Percentiles rank a stretch among this genome's conserved stretches.
phyloP scores from a whole-genome alignment of 306 rosid species.

The Medicago ruthenica region DNA sequence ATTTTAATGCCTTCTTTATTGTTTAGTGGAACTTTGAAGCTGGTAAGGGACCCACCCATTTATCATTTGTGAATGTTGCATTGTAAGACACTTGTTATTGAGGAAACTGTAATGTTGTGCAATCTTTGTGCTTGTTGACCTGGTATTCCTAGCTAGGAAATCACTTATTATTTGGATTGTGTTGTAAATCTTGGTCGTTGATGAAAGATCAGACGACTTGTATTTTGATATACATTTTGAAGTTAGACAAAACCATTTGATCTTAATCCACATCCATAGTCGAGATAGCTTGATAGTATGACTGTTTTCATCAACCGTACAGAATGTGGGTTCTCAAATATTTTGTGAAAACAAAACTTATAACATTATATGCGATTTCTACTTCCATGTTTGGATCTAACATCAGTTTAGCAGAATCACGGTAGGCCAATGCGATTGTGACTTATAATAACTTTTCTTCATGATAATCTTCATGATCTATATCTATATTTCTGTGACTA shows the following conservation, averaged over 20 bases:
- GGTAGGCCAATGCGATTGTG: not conserved
- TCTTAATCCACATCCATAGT: not conserved
- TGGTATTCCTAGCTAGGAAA: not conserved
- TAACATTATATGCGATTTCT: not conserved
- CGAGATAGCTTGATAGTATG: not conserved
- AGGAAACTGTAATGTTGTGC: constrained; percentile 50
- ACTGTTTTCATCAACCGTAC: not conserved
- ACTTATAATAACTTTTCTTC: not conserved
- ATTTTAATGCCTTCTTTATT: constrained; percentile 43
- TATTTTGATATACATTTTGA: not conserved
- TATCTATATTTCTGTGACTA: not conserved
- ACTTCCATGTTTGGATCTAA: no score
- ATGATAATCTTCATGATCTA: not conserved
- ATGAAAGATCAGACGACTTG: not conserved
- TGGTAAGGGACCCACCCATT: constrained; percentile 47
- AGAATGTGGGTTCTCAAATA: not conserved
- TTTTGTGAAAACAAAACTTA: not conserved
- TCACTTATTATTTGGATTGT: not conserved
- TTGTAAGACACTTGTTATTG: constrained; percentile 56
- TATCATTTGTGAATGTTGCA: constrained; percentile 69
- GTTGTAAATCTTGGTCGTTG: not conserved
- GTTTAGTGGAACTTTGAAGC: constrained; percentile 42
- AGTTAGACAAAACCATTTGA: not conserved
- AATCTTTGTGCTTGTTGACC: constrained; percentile 49
- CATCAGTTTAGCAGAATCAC: no score